Base-by-base conservation (phyloP, 441 rosid genomes). In the Hypseocharis bilobata region DNA sequence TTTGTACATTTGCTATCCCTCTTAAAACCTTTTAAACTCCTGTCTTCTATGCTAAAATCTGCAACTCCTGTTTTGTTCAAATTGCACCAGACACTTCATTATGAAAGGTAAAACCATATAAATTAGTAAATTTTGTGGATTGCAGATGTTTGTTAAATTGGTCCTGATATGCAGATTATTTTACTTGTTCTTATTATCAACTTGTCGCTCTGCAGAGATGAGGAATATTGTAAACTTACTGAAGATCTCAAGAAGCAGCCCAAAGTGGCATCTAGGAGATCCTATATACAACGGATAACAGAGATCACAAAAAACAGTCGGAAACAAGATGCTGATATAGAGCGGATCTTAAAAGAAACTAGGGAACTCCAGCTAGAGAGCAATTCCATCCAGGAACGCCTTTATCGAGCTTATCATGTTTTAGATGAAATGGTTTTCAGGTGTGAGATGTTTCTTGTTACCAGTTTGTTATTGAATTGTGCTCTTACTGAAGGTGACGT, bases 251-350 rank as follows among this genome's bases (percentile, higher is more conserved):
- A 79, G 80, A 81, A 77, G 79, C 89, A 75, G 74, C 80, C 84
- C 25, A 72, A 77, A 68, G 76, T 62, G 72, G 81, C 77, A 38
- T 73, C 90, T 51, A 81, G 93, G 65, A 74, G 79, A 69, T 83
- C 96, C 19, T 75, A 86, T 70, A 77, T 87, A 27, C 84, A 89
- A 71, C 74, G 80, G 65, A 81, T 89, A 66, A 85, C 84, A 69
- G 95, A 92, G 82, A 92, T 92, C 27, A 84, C 96, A 0, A 89
- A 86, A 74, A 92, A 86, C 72, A 85, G 95, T 67, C 75, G 88
- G 54, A 89, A 92, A 79, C 85, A 84, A 72, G 95, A 89, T 63
- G 78, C 79, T 61, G 98, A 89, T 65, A 76, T 87, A 36, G 89
- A 85, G 70, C 78, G 77, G 64, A 91, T 91, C 66, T 73, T 86